A percentile compares a stretch with the other conserved stretches of the same genome.
phyloP scores from a whole-genome alignment of 257 asterid species.

The Ajuga chamaepitys region DNA sequence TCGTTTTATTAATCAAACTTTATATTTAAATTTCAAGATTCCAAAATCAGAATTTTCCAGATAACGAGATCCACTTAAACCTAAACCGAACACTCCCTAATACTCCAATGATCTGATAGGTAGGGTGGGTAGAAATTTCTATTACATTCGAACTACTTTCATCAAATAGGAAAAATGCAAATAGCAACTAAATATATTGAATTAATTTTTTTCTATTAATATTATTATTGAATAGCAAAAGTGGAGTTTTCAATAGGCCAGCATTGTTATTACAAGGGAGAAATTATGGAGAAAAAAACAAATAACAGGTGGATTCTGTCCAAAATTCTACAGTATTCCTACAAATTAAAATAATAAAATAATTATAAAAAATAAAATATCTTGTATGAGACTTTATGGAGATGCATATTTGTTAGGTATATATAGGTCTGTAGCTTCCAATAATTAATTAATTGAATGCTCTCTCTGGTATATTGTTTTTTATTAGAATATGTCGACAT shows the following conservation, averaged over 20 bases:
- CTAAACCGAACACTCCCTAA: too few relatives aligned
- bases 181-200: not conserved
- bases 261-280: not conserved
- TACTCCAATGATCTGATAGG: too few relatives aligned
- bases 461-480: not conserved
- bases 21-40: too few relatives aligned
- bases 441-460: too few relatives aligned
- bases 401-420: slow-evolving; percentile 15
- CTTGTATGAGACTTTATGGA: not conserved
- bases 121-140: too few relatives aligned
- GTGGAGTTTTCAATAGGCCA: not conserved
- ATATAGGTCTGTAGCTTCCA: not conserved
- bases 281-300: not conserved
- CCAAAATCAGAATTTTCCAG: too few relatives aligned
- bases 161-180: not conserved
- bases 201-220: not conserved
- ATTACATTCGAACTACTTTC: too few relatives aligned
- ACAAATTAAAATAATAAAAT: not conserved
- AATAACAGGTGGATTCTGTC: slow-evolving; percentile 1
- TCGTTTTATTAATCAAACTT: too few relatives aligned
- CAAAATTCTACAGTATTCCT: not conserved
- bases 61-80: too few relatives aligned
- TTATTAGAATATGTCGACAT: too few relatives aligned
- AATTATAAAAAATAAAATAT: not conserved
- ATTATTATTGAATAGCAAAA: not conserved